Conservation (phyloP, 495 filamentous ascomycete genomes). For the Aspergillus kassunensis region DNA sequence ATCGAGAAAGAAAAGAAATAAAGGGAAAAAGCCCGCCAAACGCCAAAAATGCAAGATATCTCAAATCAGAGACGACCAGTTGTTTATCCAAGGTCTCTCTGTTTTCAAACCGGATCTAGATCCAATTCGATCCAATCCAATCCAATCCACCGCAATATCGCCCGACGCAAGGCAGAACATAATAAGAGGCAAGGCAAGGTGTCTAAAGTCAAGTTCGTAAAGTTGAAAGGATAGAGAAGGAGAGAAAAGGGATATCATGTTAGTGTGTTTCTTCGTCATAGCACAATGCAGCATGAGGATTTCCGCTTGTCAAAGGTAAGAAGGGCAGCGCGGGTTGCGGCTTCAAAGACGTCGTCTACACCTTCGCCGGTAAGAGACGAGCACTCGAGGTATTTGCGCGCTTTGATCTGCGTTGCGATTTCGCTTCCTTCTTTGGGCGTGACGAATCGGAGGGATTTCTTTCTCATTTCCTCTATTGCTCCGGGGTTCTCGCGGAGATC, state of each 20-base stretch:
- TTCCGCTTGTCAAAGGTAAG: slow-evolving; percentile 88
- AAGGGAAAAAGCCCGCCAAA: slow-evolving; percentile 30
- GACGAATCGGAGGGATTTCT: slow-evolving; percentile 84
- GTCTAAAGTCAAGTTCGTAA: background rate
- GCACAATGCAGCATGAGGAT: slow-evolving; percentile 79
- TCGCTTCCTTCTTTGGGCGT: slow-evolving; percentile 73
- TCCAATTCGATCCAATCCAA: slow-evolving; percentile 13
- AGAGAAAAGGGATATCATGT: background rate
- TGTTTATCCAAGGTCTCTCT: slow-evolving; percentile 15
- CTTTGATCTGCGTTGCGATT: slow-evolving; percentile 79
- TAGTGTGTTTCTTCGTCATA: slow-evolving; percentile 52
- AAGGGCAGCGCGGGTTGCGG: slow-evolving; percentile 90
- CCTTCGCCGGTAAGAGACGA: slow-evolving; percentile 96
- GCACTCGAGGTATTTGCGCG: slow-evolving; percentile 95
- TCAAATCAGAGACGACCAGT: slow-evolving; percentile 25
- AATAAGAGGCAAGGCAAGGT: background rate
- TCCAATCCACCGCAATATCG: slow-evolving; percentile 16
- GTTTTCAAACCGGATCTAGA: slow-evolving; percentile 8
- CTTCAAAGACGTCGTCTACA: slow-evolving; percentile 98
- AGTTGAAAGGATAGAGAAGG: slow-evolving; percentile 18
- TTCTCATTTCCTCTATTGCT: slow-evolving; percentile 95
- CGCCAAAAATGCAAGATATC: slow-evolving; percentile 46
- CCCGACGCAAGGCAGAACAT: background rate
- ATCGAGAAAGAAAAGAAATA: slow-evolving; percentile 12
- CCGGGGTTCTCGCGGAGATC: slow-evolving; percentile 93